These are phyloP conservation scores for Colletotrichum sp. DNA, from an alignment of 2,329 filamentous ascomycete genomes.

Conservation along the genomic window DNA sequence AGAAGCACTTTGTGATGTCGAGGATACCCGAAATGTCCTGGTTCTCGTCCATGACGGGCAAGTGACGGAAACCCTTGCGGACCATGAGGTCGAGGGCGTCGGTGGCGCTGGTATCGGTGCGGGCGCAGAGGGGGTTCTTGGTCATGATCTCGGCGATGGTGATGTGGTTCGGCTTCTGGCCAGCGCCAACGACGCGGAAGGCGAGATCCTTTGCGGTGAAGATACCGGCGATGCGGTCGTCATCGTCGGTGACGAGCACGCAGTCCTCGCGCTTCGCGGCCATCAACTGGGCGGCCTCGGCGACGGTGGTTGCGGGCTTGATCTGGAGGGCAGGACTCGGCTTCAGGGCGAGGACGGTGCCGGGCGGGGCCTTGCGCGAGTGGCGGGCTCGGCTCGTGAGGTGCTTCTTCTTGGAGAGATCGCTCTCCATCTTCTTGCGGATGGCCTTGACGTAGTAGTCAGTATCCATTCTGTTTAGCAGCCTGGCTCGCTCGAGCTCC, in stretches of 20 bases:
- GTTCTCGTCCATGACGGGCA: constrained; percentile 99
- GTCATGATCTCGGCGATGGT: constrained; percentile 99
- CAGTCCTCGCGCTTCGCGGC: constrained; percentile 98
- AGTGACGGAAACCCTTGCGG: constrained; percentile 93
- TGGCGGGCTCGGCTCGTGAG: constrained; percentile 78
- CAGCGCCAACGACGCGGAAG: constrained; percentile 92
- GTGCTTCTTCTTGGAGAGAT: constrained; percentile 97
- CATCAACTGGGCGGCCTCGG: constrained; percentile 98
- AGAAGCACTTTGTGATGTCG: constrained; percentile 99
- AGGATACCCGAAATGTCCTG: constrained; percentile 98
- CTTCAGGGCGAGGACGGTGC: constrained; percentile 93
- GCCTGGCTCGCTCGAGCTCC: constrained; percentile 20
- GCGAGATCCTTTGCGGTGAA: constrained; percentile 99
- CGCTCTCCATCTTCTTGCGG: constrained; percentile 93
- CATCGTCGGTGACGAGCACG: constrained; percentile 95
- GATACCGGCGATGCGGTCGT: constrained; percentile 97
- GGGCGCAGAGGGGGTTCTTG: constrained; percentile 96
- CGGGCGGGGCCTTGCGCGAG: constrained; percentile 91
- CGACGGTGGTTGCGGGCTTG: constrained; percentile 91
- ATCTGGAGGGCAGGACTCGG: constrained; percentile 97
- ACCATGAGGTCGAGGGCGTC: constrained; percentile 99
- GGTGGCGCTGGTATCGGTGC: constrained; percentile 97
- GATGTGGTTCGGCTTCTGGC: constrained; percentile 85
- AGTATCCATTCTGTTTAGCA: constrained; percentile 30
- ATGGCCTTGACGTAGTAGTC: constrained; percentile 73